Evolutionary conservation across 768 basidiomycete species (phyloP).

Genomic region (Hericium coralloides): DNA sequence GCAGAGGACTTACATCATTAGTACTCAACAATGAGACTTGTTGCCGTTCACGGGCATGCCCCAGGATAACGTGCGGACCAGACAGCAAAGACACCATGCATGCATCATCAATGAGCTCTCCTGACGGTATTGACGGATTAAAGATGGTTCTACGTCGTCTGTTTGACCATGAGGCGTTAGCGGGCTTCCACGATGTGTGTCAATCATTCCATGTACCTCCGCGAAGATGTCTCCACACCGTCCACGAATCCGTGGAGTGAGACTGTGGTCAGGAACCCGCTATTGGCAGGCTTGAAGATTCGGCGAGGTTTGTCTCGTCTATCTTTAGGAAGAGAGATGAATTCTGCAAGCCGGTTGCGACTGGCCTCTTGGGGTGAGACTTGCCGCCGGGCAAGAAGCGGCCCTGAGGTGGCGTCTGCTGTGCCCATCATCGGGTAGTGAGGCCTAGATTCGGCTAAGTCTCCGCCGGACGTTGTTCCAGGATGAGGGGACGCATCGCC

Average conservation of each 20-base stretch:
- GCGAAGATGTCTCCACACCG: background rate
- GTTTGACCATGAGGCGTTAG: background rate
- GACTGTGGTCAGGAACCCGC: background rate
- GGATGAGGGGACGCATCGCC: too few relatives aligned
- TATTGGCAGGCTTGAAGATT: background rate
- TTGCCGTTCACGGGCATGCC: slow-evolving; percentile 26
- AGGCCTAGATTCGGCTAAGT: too few relatives aligned
- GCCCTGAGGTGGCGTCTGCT: too few relatives aligned
- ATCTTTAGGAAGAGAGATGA: background rate
- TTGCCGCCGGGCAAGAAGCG: too few relatives aligned
- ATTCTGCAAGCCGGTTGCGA: background rate
- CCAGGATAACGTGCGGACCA: slow-evolving; percentile 25
- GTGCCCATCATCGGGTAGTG: too few relatives aligned
- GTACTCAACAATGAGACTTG: slow-evolving; percentile 10
- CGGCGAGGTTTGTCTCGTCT: background rate
- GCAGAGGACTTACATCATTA: background rate
- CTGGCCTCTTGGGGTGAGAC: background rate
- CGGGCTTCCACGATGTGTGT: background rate
- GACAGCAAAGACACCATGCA: slow-evolving; percentile 25
- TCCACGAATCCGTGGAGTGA: background rate
- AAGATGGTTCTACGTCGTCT: background rate
- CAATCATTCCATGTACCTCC: background rate
- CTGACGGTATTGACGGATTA: slow-evolving; percentile 13
- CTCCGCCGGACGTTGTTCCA: too few relatives aligned
- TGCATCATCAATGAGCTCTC: slow-evolving; percentile 34